Evolutionary conservation across 148 eudicot genomes (phyloP).

Genomic region (Chenopodium berlandieri): DNA sequence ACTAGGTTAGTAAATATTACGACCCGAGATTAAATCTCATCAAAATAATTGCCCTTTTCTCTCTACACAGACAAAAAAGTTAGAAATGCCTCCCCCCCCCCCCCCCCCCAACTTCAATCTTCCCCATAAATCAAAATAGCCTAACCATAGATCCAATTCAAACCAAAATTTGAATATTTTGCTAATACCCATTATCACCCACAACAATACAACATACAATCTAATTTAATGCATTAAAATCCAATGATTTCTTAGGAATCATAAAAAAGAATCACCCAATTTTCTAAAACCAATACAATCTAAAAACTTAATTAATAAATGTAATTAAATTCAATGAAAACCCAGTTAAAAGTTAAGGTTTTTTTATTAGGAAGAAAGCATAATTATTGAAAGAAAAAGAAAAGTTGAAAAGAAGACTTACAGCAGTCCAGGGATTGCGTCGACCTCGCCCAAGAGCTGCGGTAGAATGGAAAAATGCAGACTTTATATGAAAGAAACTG

Average conservation of each 20-base stretch:
- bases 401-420: slow-evolving; percentile 20
- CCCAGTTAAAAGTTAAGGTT: neutral
- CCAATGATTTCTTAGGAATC: neutral
- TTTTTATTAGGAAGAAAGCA: neutral
- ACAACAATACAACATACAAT: too few species aligned
- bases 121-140: neutral
- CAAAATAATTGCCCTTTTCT: too few species aligned
- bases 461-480: slow-evolving; percentile 64
- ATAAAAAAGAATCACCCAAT: too few species aligned
- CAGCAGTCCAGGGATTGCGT: slow-evolving; percentile 57
- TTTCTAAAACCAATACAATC: neutral
- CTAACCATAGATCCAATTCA: neutral
- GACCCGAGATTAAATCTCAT: too few species aligned
- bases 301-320: too few species aligned
- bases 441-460: slow-evolving; percentile 62
- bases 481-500: slow-evolving; percentile 39
- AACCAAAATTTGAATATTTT: neutral
- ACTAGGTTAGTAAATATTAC: too few species aligned
- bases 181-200: too few species aligned
- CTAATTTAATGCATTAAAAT: neutral
- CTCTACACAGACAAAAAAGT: neutral
- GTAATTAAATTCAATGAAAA: neutral
- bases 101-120: neutral
- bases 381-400: too few species aligned
- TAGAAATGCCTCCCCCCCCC: neutral